Base-by-base conservation (phyloP, 306 rosid genomes). In the Astragalus membranaceus region DNA sequence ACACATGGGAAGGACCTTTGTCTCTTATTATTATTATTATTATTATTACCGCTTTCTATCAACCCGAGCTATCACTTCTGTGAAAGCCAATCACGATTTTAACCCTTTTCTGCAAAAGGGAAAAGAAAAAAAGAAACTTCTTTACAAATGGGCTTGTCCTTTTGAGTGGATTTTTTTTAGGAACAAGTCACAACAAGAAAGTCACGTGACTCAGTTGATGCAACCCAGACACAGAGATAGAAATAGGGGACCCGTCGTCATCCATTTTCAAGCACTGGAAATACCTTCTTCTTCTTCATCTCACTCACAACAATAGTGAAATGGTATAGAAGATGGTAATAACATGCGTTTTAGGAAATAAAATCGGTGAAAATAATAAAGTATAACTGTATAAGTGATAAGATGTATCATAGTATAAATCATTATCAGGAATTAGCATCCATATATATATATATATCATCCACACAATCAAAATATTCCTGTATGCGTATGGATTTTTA, bases 191-290 rank as follows among this genome's bases (percentile, higher is more conserved):
- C 26, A 73, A 66, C 33, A 63, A 70, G 76, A 78, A 84, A 82
- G 83, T 83, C 88, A 79, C 84, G 85, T 74, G 88, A 78, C 72
- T 74, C 73, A 54, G 41, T 58, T 56, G 51, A 72, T 61, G 52
- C 15, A 16, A 10, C 35, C 10, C 14, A 7, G 23, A 11, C 15
- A 56, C 33, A 56, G 20, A 39, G 61, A 50, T 23, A 23, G 8
- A 50, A 39, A 58, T 11, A 39, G 48, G 16, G 54, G 51, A 76
- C 56, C 56, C 72, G 47, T 47, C 60, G 50, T 44, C 50, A 43
- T 37, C 46, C 17, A 10, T 43, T 63, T 52, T 46, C 73, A 72
- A 58, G 64, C 43, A 74, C 13, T 4, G 39, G 6, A 66, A 68
- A 11, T 29, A 26, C 3, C 30, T 26, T 26, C 30, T 26, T 26